Evolutionary conservation across 2,329 filamentous ascomycete species (phyloP), one percentile per base, ranked within the genome.

Genomic region (Epichloe uncinata): DNA sequence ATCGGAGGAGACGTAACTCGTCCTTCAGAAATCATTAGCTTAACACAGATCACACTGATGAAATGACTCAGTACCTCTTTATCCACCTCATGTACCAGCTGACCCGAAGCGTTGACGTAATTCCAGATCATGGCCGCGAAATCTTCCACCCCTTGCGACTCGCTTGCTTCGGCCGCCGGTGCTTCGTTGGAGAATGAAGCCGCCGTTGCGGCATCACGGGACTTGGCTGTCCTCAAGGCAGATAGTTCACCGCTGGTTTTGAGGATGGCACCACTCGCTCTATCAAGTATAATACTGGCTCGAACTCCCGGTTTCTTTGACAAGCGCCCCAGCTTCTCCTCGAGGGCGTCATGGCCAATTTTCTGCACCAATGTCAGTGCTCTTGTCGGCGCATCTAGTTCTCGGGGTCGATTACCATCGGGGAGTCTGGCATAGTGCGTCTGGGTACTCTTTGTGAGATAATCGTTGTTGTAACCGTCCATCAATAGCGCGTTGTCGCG

Each of bases 251-350:
- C 87, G 49, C 79, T 85, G 6, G 82, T 85, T 61, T 84, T 85
- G 48, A 93, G 75, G 47, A 93, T 85, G 2, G 84, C 76, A 48
- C 85, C 86, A 20, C 78, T 83, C 13, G 77, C 68, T 50, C 85
- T 79, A 57, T 89, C 85, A 42, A 93, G 73, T 49, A 88, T 79
- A 45, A 93, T 74, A 50, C 85, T 85, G 57, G 84, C 85, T 63
- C 85, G 85, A 47, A 93, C 86, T 53, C 85, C 85, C 33, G 84
- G 77, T 61, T 91, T 91, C 62, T 84, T 84, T 40, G 84, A 81
- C 42, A 93, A 73, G 16, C 84, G 81, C 45, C 76, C 78, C 53
- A 90, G 76, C 53, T 78, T 69, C 70, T 81, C 77, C 48, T 79
- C 76, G 52, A 86, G 75, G 41, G 77, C 78, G 58, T 85, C 81